Evolutionary conservation across 306 rosid genomes (phyloP).

Genomic region (Castanea crenata): DNA sequence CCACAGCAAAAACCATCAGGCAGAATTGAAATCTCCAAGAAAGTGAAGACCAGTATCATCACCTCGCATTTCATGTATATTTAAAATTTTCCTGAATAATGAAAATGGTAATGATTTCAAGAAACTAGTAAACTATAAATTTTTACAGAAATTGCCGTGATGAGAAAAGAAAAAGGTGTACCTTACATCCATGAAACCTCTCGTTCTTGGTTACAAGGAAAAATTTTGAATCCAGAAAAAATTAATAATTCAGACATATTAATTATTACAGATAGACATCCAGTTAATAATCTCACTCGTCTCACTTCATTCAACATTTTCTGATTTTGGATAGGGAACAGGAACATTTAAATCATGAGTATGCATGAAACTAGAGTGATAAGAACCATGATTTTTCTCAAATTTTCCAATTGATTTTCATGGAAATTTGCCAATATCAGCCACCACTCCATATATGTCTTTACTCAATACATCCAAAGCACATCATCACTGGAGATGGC

Average conservation of each 20-base stretch:
- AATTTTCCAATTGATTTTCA: neutral
- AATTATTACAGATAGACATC: neutral
- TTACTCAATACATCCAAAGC: neutral
- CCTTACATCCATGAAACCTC: neutral
- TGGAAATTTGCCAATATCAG: neutral
- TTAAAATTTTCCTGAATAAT: neutral
- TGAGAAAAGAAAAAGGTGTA: neutral
- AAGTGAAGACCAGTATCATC: neutral
- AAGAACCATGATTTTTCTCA: neutral
- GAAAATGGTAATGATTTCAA: neutral
- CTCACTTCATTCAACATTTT: neutral
- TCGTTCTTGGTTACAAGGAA: neutral
- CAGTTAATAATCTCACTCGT: neutral
- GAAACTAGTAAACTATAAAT: neutral
- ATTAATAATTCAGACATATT: neutral
- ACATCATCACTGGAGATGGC: neutral
- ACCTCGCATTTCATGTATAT: neutral
- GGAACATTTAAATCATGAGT: neutral
- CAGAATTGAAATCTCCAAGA: slow-evolving; percentile 2
- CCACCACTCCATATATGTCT: neutral
- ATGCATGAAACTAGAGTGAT: neutral
- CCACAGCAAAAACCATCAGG: neutral
- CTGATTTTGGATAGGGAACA: neutral
- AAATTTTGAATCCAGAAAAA: neutral
- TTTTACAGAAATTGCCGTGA: neutral